Base-by-base conservation (phyloP, 257 asterid species). In the Eustoma russellianum region DNA sequence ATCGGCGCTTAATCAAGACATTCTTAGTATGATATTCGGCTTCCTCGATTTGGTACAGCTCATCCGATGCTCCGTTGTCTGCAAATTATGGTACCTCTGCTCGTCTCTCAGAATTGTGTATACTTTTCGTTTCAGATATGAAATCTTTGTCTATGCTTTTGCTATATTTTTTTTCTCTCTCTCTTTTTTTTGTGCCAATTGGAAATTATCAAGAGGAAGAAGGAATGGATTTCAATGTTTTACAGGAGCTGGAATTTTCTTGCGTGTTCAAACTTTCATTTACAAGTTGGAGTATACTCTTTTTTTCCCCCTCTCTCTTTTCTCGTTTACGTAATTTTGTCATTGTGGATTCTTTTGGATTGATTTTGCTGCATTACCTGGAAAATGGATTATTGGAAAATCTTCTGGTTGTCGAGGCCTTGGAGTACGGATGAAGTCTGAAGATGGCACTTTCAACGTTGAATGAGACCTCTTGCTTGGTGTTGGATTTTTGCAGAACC, bases 51-150 rank as follows among this genome's bases (percentile, higher is more conserved):
- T 91, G 50, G 66, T 78, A 44, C 79, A 73, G 48, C 83, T 88
- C 50, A 73, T 83, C 72, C 94, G 94, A 65, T 84, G 96, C 83
- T 84, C 95, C 13, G 88, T 85, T 44, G 90, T 84, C 71, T 91
- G 96, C 80, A 82, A 78, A 60, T 69, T 94, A 46, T 91, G 98
- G 97, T 86, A 68, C 51, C 1, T 41, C 47, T 38, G 43, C 54
- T 48, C 24, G 15, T 17, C 35, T 52, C 34, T 38, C 43, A 38
- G 3, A 7, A 5, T 38, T 5, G 43, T 11, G 7, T 8, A 7
- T 38, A 7, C 1, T 38, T 38, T 38, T 5, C 30, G 3, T 4
- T 4, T 24, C 30, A 24, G 3, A 24, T 24, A 24, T 24, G 30
- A 24, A 24, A 4, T 7, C 43, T 38, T 38, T 2, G 12, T 38